A percentile compares a stretch with the other conserved stretches of the same genome.
phyloP scores from a whole-genome alignment of 2,329 filamentous ascomycete genomes.

The Xylaria sp. region DNA sequence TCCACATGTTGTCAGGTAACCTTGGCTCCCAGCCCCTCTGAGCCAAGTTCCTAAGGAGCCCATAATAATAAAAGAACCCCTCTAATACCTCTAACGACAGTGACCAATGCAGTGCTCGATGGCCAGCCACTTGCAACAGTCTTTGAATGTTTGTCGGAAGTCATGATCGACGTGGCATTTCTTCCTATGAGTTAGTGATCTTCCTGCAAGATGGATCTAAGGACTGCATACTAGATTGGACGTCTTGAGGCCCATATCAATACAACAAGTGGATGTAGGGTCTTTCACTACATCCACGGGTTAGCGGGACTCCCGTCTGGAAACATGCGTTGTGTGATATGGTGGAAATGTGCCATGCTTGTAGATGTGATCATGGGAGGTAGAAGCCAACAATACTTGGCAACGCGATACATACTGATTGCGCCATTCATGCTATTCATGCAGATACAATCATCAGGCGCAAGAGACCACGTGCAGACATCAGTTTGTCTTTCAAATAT shows the following conservation, averaged over 20 bases:
- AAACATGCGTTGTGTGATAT: neutral
- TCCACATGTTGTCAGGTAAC: neutral
- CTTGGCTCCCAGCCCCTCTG: neutral
- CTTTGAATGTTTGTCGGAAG: conserved; percentile 35
- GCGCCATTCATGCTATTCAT: conserved; percentile 38
- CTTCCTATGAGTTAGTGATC: conserved; percentile 15
- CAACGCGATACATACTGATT: conserved; percentile 28
- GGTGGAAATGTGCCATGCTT: neutral
- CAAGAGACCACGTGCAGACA: conserved; percentile 35
- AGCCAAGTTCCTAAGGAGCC: neutral
- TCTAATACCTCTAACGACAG: conserved; percentile 26
- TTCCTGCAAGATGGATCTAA: neutral
- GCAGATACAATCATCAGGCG: conserved; percentile 35
- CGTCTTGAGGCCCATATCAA: conserved; percentile 35
- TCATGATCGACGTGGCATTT: conserved; percentile 34
- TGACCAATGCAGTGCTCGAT: conserved; percentile 35
- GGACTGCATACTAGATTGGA: conserved; percentile 23
- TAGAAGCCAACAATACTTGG: neutral
- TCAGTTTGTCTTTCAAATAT: conserved; percentile 33
- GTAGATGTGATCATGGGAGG: neutral
- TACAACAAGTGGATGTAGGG: conserved; percentile 30
- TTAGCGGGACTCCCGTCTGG: neutral
- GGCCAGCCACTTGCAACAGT: conserved; percentile 36
- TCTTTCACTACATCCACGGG: conserved; percentile 22
- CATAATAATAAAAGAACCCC: too few relatives aligned